Conservation (phyloP, 2,329 filamentous ascomycete genomes). For the Proliferodiscus dingleyae region DNA sequence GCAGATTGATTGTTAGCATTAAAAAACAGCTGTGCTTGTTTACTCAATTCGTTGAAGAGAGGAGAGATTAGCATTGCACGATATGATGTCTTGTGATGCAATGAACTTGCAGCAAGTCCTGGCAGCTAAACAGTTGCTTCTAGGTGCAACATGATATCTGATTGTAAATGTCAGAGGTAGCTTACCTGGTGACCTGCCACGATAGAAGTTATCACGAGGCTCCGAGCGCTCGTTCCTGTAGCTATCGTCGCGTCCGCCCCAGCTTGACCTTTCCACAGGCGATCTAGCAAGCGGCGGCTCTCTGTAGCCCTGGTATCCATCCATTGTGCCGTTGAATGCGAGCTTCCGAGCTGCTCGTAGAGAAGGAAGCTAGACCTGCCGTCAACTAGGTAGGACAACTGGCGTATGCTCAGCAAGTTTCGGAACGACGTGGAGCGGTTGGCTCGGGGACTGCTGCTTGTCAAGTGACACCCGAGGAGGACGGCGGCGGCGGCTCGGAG, state of each 20-base stretch:
- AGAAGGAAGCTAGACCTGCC: not conserved
- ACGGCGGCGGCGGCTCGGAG: constrained; percentile 13
- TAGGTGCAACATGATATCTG: constrained; percentile 1
- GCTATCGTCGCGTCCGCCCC: constrained; percentile 30
- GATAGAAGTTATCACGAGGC: constrained; percentile 56
- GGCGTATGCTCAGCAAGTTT: constrained; percentile 16
- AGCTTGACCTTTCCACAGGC: constrained; percentile 31
- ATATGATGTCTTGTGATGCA: not conserved
- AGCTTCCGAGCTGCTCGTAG: constrained; percentile 2
- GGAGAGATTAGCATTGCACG: not conserved
- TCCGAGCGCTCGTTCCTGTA: constrained; percentile 35
- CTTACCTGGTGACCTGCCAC: constrained; percentile 67
- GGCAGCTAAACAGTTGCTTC: constrained; percentile 6
- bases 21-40: too few species aligned
- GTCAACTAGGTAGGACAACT: constrained; percentile 12
- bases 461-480: constrained; percentile 30
- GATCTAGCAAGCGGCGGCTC: constrained; percentile 30
- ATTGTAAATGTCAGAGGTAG: constrained; percentile 21
- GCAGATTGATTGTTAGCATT: constrained; percentile 22
- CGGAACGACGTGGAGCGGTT: constrained; percentile 10
- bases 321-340: constrained; percentile 19
- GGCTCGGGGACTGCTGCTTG: constrained; percentile 21
- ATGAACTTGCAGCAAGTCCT: too few species aligned
- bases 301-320: constrained; percentile 28
- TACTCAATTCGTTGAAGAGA: not conserved